phyloP scores from a whole-genome alignment of 2,329 filamentous ascomycete species.

The Fusarium subtropicale region DNA sequence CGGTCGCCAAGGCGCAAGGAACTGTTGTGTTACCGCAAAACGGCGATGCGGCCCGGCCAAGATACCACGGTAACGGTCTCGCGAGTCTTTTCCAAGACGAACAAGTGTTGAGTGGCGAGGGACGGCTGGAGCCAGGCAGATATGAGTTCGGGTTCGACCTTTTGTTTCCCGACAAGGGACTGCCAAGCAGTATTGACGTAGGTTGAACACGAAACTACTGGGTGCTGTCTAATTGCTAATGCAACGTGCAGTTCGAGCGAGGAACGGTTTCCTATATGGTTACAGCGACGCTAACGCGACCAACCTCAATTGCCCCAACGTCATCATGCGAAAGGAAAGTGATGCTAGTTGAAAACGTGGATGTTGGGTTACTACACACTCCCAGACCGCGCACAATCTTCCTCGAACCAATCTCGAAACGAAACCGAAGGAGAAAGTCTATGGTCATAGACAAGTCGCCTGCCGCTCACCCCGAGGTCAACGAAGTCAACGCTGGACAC shows the following conservation, averaged over 20 bases:
- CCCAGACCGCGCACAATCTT: slow-evolving; percentile 87
- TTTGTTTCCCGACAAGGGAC: slow-evolving; percentile 73
- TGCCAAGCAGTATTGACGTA: slow-evolving; percentile 97
- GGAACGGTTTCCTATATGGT: slow-evolving; percentile 93
- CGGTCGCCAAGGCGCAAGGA: slow-evolving; percentile 63
- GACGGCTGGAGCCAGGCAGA: slow-evolving; percentile 76
- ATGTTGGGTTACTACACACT: slow-evolving; percentile 79
- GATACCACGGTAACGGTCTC: slow-evolving; percentile 80
- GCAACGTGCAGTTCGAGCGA: slow-evolving; percentile 80
- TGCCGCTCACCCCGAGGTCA: slow-evolving; percentile 56
- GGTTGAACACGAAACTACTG: slow-evolving; percentile 51
- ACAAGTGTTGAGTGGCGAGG: slow-evolving; percentile 81
- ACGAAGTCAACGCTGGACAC: slow-evolving; percentile 52
- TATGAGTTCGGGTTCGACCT: slow-evolving; percentile 85
- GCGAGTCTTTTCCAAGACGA: slow-evolving; percentile 88
- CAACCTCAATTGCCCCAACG: slow-evolving; percentile 85
- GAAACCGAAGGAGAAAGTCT: slow-evolving; percentile 71
- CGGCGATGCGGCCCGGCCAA: slow-evolving; percentile 55
- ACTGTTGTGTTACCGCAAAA: slow-evolving; percentile 56
- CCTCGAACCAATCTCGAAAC: slow-evolving; percentile 84
- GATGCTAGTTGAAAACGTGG: slow-evolving; percentile 82
- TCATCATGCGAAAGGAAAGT: slow-evolving; percentile 85
- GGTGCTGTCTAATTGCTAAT: slow-evolving; percentile 20
- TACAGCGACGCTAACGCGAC: slow-evolving; percentile 88
- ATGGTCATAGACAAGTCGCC: slow-evolving; percentile 59